A percentile compares a stretch with the other conserved stretches of the same genome.
phyloP scores from a whole-genome alignment of 768 basidiomycete species.

The Steccherinum ochraceum region DNA sequence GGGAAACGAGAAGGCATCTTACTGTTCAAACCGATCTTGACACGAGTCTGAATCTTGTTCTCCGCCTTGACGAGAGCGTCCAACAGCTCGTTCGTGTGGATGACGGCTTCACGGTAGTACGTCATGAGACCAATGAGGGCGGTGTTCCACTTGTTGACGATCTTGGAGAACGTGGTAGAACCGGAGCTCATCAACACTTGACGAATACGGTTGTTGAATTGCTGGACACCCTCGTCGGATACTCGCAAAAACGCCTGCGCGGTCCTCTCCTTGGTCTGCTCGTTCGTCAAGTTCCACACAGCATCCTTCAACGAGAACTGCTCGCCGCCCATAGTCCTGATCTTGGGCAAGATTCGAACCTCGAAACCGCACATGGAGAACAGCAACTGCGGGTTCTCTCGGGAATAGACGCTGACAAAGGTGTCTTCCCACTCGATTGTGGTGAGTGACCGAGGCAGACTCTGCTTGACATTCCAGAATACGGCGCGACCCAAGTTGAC shows the following conservation, averaged over 20 bases:
- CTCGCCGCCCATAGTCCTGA: constrained; percentile 91
- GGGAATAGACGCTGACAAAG: constrained; percentile 94
- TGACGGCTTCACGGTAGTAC: constrained; percentile 96
- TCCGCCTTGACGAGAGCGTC: constrained; percentile 97
- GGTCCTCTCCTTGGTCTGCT: constrained; percentile 95
- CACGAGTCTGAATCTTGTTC: constrained; percentile 99
- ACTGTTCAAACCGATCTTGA: constrained; percentile 98
- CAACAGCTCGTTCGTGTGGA: constrained; percentile 93
- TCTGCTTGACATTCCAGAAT: constrained; percentile 99
- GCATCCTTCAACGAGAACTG: constrained; percentile 96
- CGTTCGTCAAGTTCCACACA: constrained; percentile 96
- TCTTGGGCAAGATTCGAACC: constrained; percentile 94
- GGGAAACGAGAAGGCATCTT: constrained; percentile 99
- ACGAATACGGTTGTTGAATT: constrained; percentile 96
- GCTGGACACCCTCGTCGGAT: constrained; percentile 92
- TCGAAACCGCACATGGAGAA: constrained; percentile 99
- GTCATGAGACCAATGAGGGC: constrained; percentile 95
- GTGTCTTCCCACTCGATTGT: constrained; percentile 99
- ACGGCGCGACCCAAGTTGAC: constrained; percentile 97
- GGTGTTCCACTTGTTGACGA: constrained; percentile 98
- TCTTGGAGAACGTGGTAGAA: constrained; percentile 97
- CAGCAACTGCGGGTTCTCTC: constrained; percentile 93
- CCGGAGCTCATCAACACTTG: constrained; percentile 98
- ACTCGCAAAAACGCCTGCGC: constrained; percentile 98
- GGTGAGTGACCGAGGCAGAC: constrained; percentile 88